These are phyloP conservation scores for Blastomyces silverae DNA, from an alignment of 2,329 filamentous ascomycete genomes.

Conservation along the genomic window DNA sequence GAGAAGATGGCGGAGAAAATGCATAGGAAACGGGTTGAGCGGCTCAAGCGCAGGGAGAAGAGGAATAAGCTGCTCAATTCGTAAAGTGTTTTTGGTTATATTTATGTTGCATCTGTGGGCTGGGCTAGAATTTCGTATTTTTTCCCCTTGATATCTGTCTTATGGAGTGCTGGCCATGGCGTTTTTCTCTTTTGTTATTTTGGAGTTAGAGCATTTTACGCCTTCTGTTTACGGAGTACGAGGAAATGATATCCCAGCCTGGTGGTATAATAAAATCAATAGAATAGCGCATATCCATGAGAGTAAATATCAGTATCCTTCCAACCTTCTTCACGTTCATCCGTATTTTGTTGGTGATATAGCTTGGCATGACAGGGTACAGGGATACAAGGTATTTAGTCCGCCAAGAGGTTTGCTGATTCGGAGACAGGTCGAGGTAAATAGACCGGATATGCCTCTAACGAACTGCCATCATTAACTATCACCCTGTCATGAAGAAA, in stretches of 20 bases:
- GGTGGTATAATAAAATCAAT: background rate
- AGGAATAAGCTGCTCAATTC: slow-evolving; percentile 55
- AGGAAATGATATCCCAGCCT: slow-evolving; percentile 8
- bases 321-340: too few species aligned
- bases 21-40: slow-evolving; percentile 91
- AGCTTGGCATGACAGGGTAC: too few species aligned
- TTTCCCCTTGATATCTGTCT: background rate
- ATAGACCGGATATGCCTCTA: too few species aligned
- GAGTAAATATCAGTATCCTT: too few species aligned
- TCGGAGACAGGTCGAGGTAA: too few species aligned
- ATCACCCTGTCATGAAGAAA: too few species aligned
- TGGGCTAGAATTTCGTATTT: background rate
- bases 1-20: slow-evolving; percentile 95
- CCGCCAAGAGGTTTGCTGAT: too few species aligned
- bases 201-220: background rate
- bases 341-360: too few species aligned
- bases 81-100: slow-evolving; percentile 23
- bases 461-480: too few species aligned
- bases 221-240: background rate
- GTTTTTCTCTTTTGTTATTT: background rate
- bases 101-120: background rate
- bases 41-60: slow-evolving; percentile 92
- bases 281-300: background rate
- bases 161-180: background rate
- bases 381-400: too few species aligned